Evolutionary conservation across 768 basidiomycete species (phyloP).

Genomic region (Russula sp.): DNA sequence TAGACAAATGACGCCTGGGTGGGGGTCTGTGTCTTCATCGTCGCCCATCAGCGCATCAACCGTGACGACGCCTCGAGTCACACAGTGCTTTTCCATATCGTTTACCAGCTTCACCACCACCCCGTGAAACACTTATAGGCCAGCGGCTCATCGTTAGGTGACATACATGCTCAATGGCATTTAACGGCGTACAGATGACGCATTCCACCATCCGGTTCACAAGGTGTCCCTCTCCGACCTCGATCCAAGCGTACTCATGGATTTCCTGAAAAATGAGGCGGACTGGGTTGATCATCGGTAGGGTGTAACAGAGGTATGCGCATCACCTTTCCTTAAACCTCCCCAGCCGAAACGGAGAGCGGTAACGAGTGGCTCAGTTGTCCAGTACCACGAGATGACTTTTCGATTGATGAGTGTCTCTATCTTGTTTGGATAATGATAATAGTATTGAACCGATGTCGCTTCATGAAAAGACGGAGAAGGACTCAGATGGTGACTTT

Average conservation of each 20-base stretch:
- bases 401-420: no score
- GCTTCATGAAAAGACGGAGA: no score
- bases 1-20: conserved; percentile 18
- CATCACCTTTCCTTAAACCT: background rate
- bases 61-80: conserved; percentile 17
- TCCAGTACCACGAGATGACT: no score
- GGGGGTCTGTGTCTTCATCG: conserved; percentile 25
- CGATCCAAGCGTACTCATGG: conserved; percentile 96
- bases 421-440: no score
- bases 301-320: conserved; percentile 63
- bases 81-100: conserved; percentile 49
- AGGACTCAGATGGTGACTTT: no score
- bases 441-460: no score
- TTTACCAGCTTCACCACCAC: conserved; percentile 58
- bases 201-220: conserved; percentile 86
- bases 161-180: conserved; percentile 36
- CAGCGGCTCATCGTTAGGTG: conserved; percentile 38
- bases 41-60: conserved; percentile 14
- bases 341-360: background rate
- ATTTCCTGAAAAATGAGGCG: conserved; percentile 83
- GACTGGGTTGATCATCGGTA: conserved; percentile 83
- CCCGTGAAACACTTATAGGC: conserved; percentile 61
- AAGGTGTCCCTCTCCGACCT: conserved; percentile 91
- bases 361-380: background rate
- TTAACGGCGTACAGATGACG: conserved; percentile 38